Percentiles rank a stretch among this genome's conserved stretches.
Conservation (phyloP, 1,139 yeast genomes). For the Candida tunisiensis region DNA sequence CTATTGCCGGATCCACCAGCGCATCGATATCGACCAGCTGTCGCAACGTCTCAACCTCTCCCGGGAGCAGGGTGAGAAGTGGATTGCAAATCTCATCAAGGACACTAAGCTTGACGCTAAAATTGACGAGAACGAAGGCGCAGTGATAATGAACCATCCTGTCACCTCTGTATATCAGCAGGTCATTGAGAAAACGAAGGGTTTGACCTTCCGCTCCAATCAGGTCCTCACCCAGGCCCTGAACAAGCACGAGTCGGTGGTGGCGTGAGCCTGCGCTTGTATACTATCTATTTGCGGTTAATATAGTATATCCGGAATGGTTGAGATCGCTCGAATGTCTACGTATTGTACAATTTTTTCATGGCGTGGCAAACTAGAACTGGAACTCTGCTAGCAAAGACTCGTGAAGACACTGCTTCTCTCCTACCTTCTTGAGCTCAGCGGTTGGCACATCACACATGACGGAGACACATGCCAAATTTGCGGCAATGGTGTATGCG, state of each 20-base stretch:
- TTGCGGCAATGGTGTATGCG: too few species aligned
- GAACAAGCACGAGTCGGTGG: constrained; percentile 8
- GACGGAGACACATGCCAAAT: too few species aligned
- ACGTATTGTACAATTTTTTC: too few species aligned
- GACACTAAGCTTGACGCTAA: constrained; percentile 33
- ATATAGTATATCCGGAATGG: too few species aligned
- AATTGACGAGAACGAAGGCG: constrained; percentile 30
- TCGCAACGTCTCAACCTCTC: constrained; percentile 26
- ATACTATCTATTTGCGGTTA: too few species aligned
- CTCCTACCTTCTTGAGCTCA: too few species aligned
- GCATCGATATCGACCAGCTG: constrained; percentile 27
- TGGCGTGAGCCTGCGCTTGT: too few species aligned
- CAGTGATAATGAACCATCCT: constrained; percentile 31
- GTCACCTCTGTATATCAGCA: constrained; percentile 33
- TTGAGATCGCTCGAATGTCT: too few species aligned
- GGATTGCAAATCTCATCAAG: constrained; percentile 32
- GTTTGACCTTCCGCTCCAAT: constrained; percentile 36
- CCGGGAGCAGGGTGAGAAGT: constrained; percentile 30
- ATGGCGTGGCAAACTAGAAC: too few species aligned
- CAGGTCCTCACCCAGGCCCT: constrained; percentile 27
- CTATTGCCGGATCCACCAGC: constrained; percentile 35
- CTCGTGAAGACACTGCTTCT: too few species aligned
- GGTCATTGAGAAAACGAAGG: constrained; percentile 43
- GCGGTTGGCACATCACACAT: too few species aligned
- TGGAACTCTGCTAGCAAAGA: too few species aligned